These are phyloP conservation scores for Nemania diffusa DNA, from an alignment of 2,329 filamentous ascomycete species.

Conservation along the genomic window DNA sequence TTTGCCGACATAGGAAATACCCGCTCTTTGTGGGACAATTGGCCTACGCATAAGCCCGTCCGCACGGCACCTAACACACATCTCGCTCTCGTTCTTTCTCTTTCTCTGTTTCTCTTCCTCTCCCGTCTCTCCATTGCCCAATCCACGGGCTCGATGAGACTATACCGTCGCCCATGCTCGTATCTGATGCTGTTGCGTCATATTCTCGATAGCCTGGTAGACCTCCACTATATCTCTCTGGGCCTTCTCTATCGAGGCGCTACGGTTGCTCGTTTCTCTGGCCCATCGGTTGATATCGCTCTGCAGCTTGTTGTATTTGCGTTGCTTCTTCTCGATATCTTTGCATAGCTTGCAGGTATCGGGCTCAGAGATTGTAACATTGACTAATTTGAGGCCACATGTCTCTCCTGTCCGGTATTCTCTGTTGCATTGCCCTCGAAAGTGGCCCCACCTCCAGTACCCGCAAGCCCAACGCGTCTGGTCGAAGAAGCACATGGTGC, in stretches of 20 bases:
- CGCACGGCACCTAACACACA: slow-evolving; percentile 29
- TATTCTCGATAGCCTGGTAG: slow-evolving; percentile 64
- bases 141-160: slow-evolving; percentile 9
- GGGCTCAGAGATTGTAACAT: slow-evolving; percentile 71
- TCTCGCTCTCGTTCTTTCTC: slow-evolving; percentile 32
- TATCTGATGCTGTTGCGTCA: slow-evolving; percentile 55
- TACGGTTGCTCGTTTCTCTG: slow-evolving; percentile 74
- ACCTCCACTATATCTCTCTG: slow-evolving; percentile 75
- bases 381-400: slow-evolving; percentile 91
- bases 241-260: slow-evolving; percentile 77
- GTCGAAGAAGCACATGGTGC: slow-evolving; percentile 92
- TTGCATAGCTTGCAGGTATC: slow-evolving; percentile 86
- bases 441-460: slow-evolving; percentile 95
- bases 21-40: slow-evolving; percentile 28
- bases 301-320: slow-evolving; percentile 77
- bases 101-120: slow-evolving; percentile 2
- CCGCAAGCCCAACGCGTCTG: slow-evolving; percentile 86
- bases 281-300: slow-evolving; percentile 82
- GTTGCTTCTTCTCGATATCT: slow-evolving; percentile 86
- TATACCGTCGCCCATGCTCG: slow-evolving; percentile 55
- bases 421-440: slow-evolving; percentile 90
- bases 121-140: slow-evolving; percentile 16
- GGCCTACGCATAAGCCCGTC: slow-evolving; percentile 28
- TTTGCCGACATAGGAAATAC: slow-evolving; percentile 34
- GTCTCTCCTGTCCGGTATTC: slow-evolving; percentile 97